phyloP scores from a whole-genome alignment of 2,329 filamentous ascomycete genomes.

The Fusarium sp. region DNA sequence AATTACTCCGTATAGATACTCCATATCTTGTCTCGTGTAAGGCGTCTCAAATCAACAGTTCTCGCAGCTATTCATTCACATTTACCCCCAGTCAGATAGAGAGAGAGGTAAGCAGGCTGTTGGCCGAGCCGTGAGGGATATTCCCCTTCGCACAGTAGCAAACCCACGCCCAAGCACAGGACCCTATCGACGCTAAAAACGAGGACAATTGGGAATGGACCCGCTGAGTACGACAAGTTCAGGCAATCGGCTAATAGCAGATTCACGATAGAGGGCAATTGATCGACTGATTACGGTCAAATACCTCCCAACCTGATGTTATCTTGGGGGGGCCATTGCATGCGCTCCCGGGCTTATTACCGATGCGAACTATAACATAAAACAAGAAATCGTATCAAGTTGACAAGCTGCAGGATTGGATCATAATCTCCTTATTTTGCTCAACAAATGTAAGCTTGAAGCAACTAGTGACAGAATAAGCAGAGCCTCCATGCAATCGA shows the following conservation, averaged over 20 bases:
- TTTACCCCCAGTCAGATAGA: neutral
- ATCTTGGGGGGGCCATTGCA: constrained; percentile 38
- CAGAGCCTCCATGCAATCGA: constrained; percentile 38
- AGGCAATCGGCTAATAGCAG: constrained; percentile 44
- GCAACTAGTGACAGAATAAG: constrained; percentile 30
- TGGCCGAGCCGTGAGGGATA: constrained; percentile 40
- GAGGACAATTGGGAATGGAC: constrained; percentile 34
- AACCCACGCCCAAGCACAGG: neutral
- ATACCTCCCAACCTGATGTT: constrained; percentile 41
- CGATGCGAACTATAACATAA: constrained; percentile 16
- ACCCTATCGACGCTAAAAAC: constrained; percentile 41
- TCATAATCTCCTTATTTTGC: constrained; percentile 26
- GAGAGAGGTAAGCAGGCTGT: neutral
- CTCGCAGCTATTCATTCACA: neutral
- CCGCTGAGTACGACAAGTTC: constrained; percentile 36
- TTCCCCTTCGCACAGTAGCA: constrained; percentile 35
- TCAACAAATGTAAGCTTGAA: constrained; percentile 25
- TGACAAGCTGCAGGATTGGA: constrained; percentile 27
- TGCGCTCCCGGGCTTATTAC: constrained; percentile 27
- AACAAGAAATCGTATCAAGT: constrained; percentile 32
- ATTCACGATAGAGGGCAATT: constrained; percentile 39
- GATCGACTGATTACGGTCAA: constrained; percentile 48
- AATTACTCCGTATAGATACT: neutral
- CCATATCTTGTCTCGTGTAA: constrained; percentile 7
- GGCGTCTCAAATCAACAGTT: constrained; percentile 24